Conservation (phyloP, 2,329 filamentous ascomycete genomes). For the Aspergillus sp. region DNA sequence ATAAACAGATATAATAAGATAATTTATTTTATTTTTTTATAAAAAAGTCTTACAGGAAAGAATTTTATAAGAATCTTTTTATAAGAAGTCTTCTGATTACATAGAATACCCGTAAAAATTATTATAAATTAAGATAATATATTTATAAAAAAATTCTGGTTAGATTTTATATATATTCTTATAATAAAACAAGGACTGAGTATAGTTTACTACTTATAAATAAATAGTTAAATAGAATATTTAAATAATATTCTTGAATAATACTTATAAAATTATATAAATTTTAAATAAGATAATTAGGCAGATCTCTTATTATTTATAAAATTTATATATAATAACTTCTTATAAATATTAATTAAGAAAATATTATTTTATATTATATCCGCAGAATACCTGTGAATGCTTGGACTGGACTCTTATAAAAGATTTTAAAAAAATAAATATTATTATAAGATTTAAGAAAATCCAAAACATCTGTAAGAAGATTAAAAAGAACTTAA, state of each 20-base stretch:
- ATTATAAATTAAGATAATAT: too few species aligned
- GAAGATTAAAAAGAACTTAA: neutral
- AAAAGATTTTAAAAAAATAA: neutral
- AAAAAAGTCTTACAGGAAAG: too few species aligned
- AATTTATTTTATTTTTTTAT: too few species aligned
- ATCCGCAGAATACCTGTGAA: neutral
- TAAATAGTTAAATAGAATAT: neutral
- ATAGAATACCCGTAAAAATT: too few species aligned
- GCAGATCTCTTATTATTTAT: neutral
- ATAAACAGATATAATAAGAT: too few species aligned
- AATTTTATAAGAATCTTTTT: too few species aligned
- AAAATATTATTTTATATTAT: neutral
- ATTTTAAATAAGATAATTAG: constrained; percentile 3
- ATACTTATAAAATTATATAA: neutral
- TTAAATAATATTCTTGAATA: neutral
- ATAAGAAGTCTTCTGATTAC: too few species aligned
- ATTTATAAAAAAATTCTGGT: too few species aligned
- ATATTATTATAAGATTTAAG: too few species aligned
- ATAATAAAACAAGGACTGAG: too few species aligned
- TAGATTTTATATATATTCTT: too few species aligned
- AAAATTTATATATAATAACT: neutral
- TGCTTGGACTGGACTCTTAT: neutral
- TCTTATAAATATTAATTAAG: neutral
- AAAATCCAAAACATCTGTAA: too few species aligned
- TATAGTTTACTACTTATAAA: neutral